Base-by-base conservation (phyloP, 1,139 yeast species). In the Blastobotrys petasosporus region DNA sequence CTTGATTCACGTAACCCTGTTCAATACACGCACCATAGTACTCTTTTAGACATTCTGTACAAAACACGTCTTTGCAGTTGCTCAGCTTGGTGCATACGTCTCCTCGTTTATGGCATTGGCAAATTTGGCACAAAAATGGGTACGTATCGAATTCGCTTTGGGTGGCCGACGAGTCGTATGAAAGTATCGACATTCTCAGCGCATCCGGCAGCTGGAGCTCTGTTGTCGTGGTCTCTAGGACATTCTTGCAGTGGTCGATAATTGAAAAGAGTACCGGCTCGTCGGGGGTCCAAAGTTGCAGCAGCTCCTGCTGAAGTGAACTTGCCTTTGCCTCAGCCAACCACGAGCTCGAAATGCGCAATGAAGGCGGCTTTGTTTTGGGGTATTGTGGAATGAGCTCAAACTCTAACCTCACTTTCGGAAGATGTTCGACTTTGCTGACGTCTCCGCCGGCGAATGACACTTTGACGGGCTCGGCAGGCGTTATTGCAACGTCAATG, bases 61-160 rank as follows among this genome's bases (percentile, higher is more conserved):
- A 82, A 50, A 79, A 76, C 1, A 68, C 66, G 56, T 82, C 87
- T 2, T 63, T 63, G 54, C 85, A 79, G 0, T 61, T 58, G 0
- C 68, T 69, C 41, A 81, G 66, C 47, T 62, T 52, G 6, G 72
- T 67, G 57, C 79, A 73, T 2, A 58, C 51, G 0, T 45, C 42
- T 1, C 90, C 88, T 51, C 74, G 75, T 45, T 65, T 65, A 36
- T 67, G 71, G 32, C 68, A 71, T 55, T 79, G 80, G 54, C 88
- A 82, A 1, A 82, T 80, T 15, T 75, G 77, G 58, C 88, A 82
- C 2, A 65, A 56, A 54, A 72, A 79, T 2, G 81, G 70, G 30
- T 61, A 59, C 10, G 53, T 47, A 4, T 69, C 55, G 54, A 77
- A 76, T 13, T 66, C 64, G 1, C 59, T 52, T 16, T 57, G 51